phyloP scores from a whole-genome alignment of 164 flowering plant genomes.

The Warburgia ugandensis region DNA sequence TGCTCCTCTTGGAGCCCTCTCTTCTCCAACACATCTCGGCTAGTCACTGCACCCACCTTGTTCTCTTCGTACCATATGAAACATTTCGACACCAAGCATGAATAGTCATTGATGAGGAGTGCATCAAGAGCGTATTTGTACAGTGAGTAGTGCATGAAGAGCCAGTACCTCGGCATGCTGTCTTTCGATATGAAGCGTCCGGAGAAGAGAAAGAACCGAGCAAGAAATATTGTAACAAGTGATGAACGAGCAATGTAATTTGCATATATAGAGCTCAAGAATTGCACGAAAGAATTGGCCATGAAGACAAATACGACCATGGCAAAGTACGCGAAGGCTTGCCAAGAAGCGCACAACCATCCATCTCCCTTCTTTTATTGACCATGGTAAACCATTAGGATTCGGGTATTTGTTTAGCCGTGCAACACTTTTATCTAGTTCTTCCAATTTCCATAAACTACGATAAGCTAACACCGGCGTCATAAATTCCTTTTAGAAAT shows the following conservation, averaged over 20 bases:
- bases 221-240: conserved; percentile 57
- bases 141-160: conserved; percentile 85
- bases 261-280: conserved; percentile 81
- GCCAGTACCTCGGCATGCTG: conserved; percentile 82
- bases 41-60: conserved; percentile 57
- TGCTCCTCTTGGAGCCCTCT: conserved; percentile 66
- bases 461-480: too few species aligned
- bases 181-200: conserved; percentile 86
- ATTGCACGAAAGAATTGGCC: conserved; percentile 91
- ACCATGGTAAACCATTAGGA: too few species aligned
- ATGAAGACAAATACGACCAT: conserved; percentile 68
- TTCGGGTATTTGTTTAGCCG: too few species aligned
- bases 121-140: conserved; percentile 90
- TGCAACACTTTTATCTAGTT: too few species aligned
- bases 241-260: conserved; percentile 88
- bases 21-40: conserved; percentile 60
- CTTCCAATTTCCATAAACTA: too few species aligned
- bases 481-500: too few species aligned
- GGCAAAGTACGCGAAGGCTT: conserved; percentile 71
- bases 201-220: conserved; percentile 85
- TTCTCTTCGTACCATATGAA: conserved; percentile 59
- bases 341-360: conserved; percentile 74
- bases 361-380: too few species aligned
- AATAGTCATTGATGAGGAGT: conserved; percentile 81
- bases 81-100: conserved; percentile 57